phyloP scores from a whole-genome alignment of 140 eudicot genomes.

The Bidens hawaiensis region DNA sequence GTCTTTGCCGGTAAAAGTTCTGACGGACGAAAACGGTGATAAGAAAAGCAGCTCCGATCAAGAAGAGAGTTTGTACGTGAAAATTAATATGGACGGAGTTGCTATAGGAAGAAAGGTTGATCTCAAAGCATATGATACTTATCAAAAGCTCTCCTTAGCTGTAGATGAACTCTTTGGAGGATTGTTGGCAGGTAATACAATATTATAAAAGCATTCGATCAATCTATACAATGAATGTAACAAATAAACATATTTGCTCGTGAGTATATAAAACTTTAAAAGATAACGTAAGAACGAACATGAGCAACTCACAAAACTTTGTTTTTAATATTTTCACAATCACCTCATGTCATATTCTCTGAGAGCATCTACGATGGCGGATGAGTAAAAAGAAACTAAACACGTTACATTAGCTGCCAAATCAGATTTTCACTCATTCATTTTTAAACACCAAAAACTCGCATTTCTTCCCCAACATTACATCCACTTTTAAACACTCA shows the following conservation, averaged over 20 bases:
- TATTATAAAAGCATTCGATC: not conserved
- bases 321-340: too few relatives aligned
- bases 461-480: too few relatives aligned
- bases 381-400: too few relatives aligned
- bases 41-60: constrained; percentile 20
- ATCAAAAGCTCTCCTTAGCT: constrained; percentile 52
- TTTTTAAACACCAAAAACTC: too few relatives aligned
- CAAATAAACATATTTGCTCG: not conserved
- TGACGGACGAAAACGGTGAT: constrained; percentile 1
- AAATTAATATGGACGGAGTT: constrained; percentile 78
- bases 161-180: constrained; percentile 63
- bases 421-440: too few relatives aligned
- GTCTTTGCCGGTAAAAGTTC: constrained; percentile 6
- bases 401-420: too few relatives aligned
- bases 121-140: constrained; percentile 53
- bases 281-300: not conserved
- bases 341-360: too few relatives aligned
- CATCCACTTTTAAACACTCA: too few relatives aligned
- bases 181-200: constrained; percentile 51
- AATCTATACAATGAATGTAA: not conserved
- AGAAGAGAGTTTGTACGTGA: constrained; percentile 48
- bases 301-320: too few relatives aligned
- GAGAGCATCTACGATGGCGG: too few relatives aligned
- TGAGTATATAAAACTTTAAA: not conserved
- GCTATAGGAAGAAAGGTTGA: constrained; percentile 73